Percentiles rank a stretch among this genome's conserved stretches.
phyloP scores from a whole-genome alignment of 805 yeast genomes.

The Wickerhamiella australiensis region DNA sequence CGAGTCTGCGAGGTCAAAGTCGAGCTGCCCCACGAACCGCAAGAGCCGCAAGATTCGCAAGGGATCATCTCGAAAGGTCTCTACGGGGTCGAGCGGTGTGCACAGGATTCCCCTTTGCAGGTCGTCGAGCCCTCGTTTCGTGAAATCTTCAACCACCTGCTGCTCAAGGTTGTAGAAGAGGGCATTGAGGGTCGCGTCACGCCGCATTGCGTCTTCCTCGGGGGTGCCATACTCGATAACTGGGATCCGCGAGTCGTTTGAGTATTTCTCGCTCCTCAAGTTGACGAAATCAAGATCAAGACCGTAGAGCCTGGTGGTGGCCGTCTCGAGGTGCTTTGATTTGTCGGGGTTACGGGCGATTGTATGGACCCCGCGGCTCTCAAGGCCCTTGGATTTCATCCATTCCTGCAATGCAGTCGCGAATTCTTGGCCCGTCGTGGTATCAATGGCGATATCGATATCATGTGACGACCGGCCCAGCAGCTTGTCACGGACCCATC shows the following conservation, averaged over 20 bases:
- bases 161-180: constrained; percentile 71
- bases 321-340: constrained; percentile 92
- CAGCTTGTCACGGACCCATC: constrained; percentile 95
- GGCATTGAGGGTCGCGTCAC: constrained; percentile 94
- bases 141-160: constrained; percentile 68
- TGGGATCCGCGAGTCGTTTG: constrained; percentile 80
- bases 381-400: constrained; percentile 26
- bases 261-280: constrained; percentile 74
- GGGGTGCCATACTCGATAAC: constrained; percentile 76
- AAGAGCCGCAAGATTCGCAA: constrained; percentile 74
- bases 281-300: constrained; percentile 91
- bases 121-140: constrained; percentile 64
- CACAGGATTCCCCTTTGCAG: constrained; percentile 56
- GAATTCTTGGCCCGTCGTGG: constrained; percentile 73
- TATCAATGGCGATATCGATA: constrained; percentile 81
- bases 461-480: constrained; percentile 73
- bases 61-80: constrained; percentile 91
- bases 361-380: constrained; percentile 45
- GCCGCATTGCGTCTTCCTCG: constrained; percentile 73
- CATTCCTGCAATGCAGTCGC: constrained; percentile 52
- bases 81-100: constrained; percentile 76
- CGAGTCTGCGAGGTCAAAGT: constrained; percentile 48
- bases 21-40: constrained; percentile 72
- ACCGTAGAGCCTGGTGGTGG: constrained; percentile 76
- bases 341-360: constrained; percentile 90